Evolutionary conservation across 2,329 filamentous ascomycete species (phyloP), one percentile per base, ranked within the genome.

Genomic region (Blastomyces percursus): DNA sequence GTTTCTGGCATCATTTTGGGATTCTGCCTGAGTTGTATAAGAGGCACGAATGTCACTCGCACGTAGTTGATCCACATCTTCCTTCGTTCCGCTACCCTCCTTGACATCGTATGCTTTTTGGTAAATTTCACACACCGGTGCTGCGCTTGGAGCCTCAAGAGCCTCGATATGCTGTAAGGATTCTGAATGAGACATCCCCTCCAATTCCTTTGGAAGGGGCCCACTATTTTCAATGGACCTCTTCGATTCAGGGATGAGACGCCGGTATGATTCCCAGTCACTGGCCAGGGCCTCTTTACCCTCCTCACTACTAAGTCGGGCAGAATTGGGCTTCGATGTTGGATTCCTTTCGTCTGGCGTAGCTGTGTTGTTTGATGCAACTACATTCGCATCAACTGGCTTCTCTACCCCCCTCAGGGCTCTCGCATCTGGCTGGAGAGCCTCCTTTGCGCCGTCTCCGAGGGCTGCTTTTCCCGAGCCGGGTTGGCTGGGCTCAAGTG

Each of bases 1-100:
- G 8, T 32, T 27, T 14, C n/a, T 14, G 11, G 69, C 68, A 5
- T 64, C 42, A 7, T 69, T 64, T 21, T 65, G 66, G 38, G 66
- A 67, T n/a, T 67, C 65, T 12, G 63, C 64, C 40, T 65, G 67
- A 14, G 66, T 42, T 56, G 67, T 66, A 61, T 71, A 75, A 27
- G 68, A 65, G 14, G 71, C 70, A 56, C 74, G 71, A 24, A 76
- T 72, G 65, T 76, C 74, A 60, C 69, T 74, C 2, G 74, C 71
- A 48, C 69, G 67, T 50, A 76, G 65, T n/a, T 69, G 62, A 44
- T 75, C 70, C 35, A 76, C 62, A 60, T 73, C 70, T 46, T 72
- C 69, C n/a, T 63, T 12, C 9, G 21, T 3, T 59, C 7, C 40
- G 21, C 21, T 48, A 14, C 12, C 24, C 12, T 46, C 42, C 11